These are phyloP conservation scores for Saksenaea oblongispora DNA, from an alignment of 371 early-diverging fungal species.

Conservation along the genomic window DNA sequence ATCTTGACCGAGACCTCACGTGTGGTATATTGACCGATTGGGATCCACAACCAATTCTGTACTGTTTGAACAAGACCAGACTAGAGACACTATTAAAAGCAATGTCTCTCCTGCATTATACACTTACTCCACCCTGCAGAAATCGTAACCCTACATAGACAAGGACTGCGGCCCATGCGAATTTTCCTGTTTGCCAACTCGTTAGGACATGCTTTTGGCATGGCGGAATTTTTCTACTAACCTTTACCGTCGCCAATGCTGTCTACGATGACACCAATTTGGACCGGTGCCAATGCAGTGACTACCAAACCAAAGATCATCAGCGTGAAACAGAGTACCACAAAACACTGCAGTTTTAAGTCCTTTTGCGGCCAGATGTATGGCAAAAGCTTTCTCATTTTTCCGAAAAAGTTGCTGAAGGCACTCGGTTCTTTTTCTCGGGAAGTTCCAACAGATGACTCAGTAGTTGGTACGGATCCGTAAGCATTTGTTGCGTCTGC, in stretches of 20 bases:
- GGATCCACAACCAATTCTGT: conserved; percentile 88
- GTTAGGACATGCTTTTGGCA: neutral
- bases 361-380: conserved; percentile 84
- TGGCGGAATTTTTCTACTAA: conserved; percentile 3
- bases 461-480: conserved; percentile 22
- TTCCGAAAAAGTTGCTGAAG: conserved; percentile 50
- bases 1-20: conserved; percentile 82
- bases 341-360: conserved; percentile 63
- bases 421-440: conserved; percentile 21
- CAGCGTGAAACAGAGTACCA: conserved; percentile 68
- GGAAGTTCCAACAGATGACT: neutral
- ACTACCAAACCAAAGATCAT: conserved; percentile 76
- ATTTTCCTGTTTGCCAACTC: conserved; percentile 16
- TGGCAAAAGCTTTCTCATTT: conserved; percentile 71
- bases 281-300: conserved; percentile 79
- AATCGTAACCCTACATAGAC: conserved; percentile 72
- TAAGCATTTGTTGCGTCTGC: conserved; percentile 9
- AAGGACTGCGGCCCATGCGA: conserved; percentile 67
- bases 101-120: neutral
- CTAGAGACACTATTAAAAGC: conserved; percentile 13
- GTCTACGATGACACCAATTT: conserved; percentile 81
- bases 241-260: conserved; percentile 39
- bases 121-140: conserved; percentile 68
- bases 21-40: conserved; percentile 90
- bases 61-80: conserved; percentile 78